These are phyloP conservation scores for Cladosporium sp. DNA, from an alignment of 2,329 filamentous ascomycete species.

Conservation along the genomic window DNA sequence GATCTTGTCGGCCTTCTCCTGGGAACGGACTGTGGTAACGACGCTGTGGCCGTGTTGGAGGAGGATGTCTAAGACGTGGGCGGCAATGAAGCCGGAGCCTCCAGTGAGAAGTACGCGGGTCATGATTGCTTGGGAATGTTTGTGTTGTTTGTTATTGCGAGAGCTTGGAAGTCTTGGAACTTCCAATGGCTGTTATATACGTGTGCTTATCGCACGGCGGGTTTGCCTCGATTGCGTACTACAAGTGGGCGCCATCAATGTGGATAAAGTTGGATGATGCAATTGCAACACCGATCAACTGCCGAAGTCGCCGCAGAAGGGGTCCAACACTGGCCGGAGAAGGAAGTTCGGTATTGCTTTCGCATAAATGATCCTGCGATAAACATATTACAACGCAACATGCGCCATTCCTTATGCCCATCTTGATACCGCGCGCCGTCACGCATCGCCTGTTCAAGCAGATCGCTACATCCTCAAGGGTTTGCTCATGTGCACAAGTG, in stretches of 20 bases:
- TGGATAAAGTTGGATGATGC: slow-evolving; percentile 15
- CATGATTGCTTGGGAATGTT: slow-evolving; percentile 21
- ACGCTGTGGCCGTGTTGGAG: slow-evolving; percentile 58
- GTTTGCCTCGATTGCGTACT: neutral
- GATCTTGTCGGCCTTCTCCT: slow-evolving; percentile 63
- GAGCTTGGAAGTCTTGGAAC: neutral
- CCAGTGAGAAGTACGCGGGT: slow-evolving; percentile 43
- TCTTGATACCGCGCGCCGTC: neutral
- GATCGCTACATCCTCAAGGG: neutral
- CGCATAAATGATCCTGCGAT: slow-evolving; percentile 12
- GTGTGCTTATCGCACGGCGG: neutral
- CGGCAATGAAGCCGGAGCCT: slow-evolving; percentile 65
- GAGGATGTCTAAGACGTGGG: slow-evolving; percentile 62
- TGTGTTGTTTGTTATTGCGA: neutral
- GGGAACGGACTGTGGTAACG: slow-evolving; percentile 62
- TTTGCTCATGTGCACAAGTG: neutral
- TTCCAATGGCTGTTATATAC: neutral
- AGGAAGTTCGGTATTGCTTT: neutral
- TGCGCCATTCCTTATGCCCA: slow-evolving; percentile 15
- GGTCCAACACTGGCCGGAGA: neutral
- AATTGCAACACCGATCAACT: neutral
- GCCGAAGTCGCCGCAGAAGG: slow-evolving; percentile 2
- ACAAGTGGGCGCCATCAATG: neutral
- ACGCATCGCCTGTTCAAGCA: neutral
- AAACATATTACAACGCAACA: neutral